Conservation (phyloP, 176 grass and related monocot species). For the Musa troglodytarum region DNA sequence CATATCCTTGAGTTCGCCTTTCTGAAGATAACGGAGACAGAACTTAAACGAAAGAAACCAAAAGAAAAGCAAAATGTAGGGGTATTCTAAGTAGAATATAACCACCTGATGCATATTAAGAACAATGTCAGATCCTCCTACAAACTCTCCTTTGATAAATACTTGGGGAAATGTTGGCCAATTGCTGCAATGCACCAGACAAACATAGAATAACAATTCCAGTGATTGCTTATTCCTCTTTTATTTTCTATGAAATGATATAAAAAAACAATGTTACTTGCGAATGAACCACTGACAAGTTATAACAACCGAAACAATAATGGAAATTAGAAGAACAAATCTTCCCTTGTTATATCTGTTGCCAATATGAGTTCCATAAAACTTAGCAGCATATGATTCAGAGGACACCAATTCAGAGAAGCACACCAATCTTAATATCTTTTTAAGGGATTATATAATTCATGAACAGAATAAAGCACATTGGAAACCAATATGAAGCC, state of each 20-base stretch:
- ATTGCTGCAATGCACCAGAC: conserved; percentile 38
- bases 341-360: too few species aligned
- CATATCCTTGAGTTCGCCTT: conserved; percentile 75
- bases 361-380: too few species aligned
- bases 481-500: too few species aligned
- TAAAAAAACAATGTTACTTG: background rate
- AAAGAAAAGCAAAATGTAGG: conserved; percentile 9
- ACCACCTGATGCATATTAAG: conserved; percentile 83
- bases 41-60: background rate
- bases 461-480: too few species aligned
- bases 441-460: too few species aligned
- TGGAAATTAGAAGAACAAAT: too few species aligned
- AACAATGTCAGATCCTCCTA: conserved; percentile 94
- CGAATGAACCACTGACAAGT: background rate
- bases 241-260: background rate
- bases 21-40: conserved; percentile 40
- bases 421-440: too few species aligned
- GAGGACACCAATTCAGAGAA: too few species aligned
- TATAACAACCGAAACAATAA: too few species aligned
- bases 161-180: conserved; percentile 97
- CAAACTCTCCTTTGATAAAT: conserved; percentile 93
- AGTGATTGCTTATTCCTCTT: background rate
- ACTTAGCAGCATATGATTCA: too few species aligned
- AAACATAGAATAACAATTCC: background rate
- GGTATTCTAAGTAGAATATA: background rate